Evolutionary conservation across 345 rosid genomes (phyloP).

Genomic region (Cardamine chenopodiifolia): DNA sequence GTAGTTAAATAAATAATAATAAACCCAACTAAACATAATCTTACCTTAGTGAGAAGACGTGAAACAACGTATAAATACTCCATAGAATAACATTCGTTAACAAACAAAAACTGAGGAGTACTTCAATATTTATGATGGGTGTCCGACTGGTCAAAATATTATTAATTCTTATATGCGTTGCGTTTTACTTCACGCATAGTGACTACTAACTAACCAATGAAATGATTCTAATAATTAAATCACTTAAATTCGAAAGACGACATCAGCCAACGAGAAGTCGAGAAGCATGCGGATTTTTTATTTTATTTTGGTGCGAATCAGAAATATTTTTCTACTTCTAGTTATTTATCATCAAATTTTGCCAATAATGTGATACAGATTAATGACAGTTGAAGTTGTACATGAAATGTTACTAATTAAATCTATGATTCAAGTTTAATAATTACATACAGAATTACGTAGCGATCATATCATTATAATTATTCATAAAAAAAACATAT

Average conservation of each 20-base stretch:
- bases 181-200: no score
- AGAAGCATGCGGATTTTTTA: not conserved
- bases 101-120: not conserved
- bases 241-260: no score
- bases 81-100: not conserved
- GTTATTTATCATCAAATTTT: not conserved
- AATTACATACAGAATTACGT: not conserved
- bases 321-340: not conserved
- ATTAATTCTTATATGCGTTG: no score
- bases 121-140: not conserved
- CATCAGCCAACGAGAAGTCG: not conserved
- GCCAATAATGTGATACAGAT: not conserved
- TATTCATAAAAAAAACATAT: not conserved
- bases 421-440: not conserved
- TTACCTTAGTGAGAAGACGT: not conserved
- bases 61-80: not conserved
- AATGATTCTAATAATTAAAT: no score
- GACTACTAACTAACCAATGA: no score
- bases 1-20: no score
- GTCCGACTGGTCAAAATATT: no score
- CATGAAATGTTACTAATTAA: not conserved
- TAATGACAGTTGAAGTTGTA: not conserved
- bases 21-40: not conserved
- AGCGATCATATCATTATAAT: not conserved
- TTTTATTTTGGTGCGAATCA: no score